A percentile compares a stretch with the other conserved stretches of the same genome.
Evolutionary conservation across 257 asterid genomes (phyloP).

Genomic region (Leptodermis oblonga): DNA sequence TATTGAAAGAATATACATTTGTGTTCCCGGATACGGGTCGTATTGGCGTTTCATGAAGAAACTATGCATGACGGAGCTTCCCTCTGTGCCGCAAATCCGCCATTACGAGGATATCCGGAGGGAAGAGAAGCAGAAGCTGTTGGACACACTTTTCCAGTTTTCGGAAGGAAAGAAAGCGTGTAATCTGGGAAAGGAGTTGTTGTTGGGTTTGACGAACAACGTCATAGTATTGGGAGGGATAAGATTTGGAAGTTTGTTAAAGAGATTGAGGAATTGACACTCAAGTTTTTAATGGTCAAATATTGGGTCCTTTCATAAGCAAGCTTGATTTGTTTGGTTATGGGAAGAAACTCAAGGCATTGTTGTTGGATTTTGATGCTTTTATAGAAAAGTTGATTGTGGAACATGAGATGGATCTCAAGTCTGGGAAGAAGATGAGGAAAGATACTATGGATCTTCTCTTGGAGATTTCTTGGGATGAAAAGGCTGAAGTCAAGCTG

Average conservation of each 20-base stretch:
- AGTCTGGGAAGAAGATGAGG: constrained; percentile 18
- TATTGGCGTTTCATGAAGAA: too few species aligned
- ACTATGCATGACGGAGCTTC: not conserved
- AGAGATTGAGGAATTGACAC: constrained; percentile 37
- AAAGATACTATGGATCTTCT: constrained; percentile 53
- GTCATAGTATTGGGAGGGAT: not conserved
- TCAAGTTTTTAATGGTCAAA: constrained; percentile 45
- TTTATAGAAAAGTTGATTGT: too few species aligned
- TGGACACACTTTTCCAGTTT: not conserved
- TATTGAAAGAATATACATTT: not conserved
- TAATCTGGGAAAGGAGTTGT: not conserved
- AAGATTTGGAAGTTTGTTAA: constrained; percentile 39
- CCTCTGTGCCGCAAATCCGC: not conserved
- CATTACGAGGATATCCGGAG: not conserved
- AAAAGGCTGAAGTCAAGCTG: constrained; percentile 1
- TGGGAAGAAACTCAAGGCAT: too few species aligned
- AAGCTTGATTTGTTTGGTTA: constrained; percentile 64
- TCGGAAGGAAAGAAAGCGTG: not conserved
- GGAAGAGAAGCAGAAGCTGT: not conserved
- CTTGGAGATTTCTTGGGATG: constrained; percentile 31
- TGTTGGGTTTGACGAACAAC: not conserved
- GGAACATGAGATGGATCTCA: constrained; percentile 17
- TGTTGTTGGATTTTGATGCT: too few species aligned
- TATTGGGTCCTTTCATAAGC: constrained; percentile 45
- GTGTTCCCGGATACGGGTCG: not conserved